Evolutionary conservation across 179 eudicot genomes (phyloP), one percentile per base, ranked within the genome.

Genomic region (Spinacia oleracea): DNA sequence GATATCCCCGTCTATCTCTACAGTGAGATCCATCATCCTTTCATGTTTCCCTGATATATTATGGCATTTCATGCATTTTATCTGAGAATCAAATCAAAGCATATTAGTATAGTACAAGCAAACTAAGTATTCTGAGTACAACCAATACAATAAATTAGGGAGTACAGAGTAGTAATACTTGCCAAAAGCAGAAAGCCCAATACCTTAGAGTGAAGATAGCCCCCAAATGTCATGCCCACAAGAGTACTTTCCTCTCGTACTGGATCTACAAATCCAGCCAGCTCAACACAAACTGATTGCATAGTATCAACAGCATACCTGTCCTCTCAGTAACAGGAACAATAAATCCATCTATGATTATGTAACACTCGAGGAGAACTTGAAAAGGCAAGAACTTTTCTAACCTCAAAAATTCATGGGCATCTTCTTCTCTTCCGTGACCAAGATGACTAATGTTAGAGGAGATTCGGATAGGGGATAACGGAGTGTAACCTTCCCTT

Each of bases 321-420:
- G 90, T 56, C 76, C 74, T 65, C 69, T 80, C 76, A 81, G 72
- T 34, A 80, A 73, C 9, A 67, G 48, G 70, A 66, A 38, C 48
- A 59, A 43, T 83, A 80, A 77, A 73, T 43, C 48, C 67, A 77
- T 53, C 32, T 66, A 46, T 9, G 32, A 46, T 60, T 48, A 65
- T 62, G 63, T 65, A 66, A 16, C 43, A 21, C 12, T 75, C 70
- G 74, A 31, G 55, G 53, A 78, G 25, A 29, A 11, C 42, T 25
- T 53, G 8, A n/a, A 15, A 11, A 70, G 71, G 69, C 25, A 50
- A 78, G 18, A 53, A 11, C 31, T 29, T 27, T 45, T 63, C 76
- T 80, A 80, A 91, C 98, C 98, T 89, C 73, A 95, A 85, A 85
- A 95, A 95, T 80, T 95, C 98, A 80, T 95, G 98, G 4, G 98